Base-by-base conservation (phyloP, 2,329 filamentous ascomycete species). In the Ophiostoma piceae region DNA sequence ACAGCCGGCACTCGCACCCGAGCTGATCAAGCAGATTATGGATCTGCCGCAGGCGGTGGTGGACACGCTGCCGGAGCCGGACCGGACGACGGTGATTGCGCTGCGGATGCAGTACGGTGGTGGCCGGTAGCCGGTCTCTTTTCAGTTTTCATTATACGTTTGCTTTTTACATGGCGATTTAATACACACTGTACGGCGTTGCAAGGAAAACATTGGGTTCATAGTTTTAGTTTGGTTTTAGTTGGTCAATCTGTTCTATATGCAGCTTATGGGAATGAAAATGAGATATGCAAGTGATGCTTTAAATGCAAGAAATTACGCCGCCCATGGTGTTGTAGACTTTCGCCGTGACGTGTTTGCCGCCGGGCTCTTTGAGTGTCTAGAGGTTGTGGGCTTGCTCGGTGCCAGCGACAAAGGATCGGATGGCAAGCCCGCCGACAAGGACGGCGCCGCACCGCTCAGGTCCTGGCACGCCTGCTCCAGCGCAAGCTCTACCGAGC, bases 401-500 rank as follows among this genome's bases (percentile, higher is more conserved):
- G 51, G 51, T 9, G 22, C n/a, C 51, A 14, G 1, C n/a, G 51
- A n/a, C 7, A 62, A 11, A 16, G 57, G 57, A 26, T 62, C 57
- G 6, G 57, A 62, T 11, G 57, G 57, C 26, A 62, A 12, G 57
- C 57, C 57, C 11, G 26, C 57, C 57, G 57, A 62, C 26, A 62
- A 16, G 1, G 57, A 12, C 9, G 57, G 22, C n/a, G 26, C 11
- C 14, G 57, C 26, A 26, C 57, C 26, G 57, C 57, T 62, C 57
- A 73, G 16, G 14, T 71, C 72, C 11, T 96, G 91, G 78, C 96
- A 97, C 0, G 92, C 91, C 66, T 89, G 83, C 77, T 97, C 94
- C 12, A 98, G 82, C 77, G 96, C 93, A 69, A 93, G 90, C 78
- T 98, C 94, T 8, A 98, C 85, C 4, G 89, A 90, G 78, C 92